Evolutionary conservation across 495 filamentous ascomycete genomes (phyloP).

Genomic region (Chaetomium fimeti): DNA sequence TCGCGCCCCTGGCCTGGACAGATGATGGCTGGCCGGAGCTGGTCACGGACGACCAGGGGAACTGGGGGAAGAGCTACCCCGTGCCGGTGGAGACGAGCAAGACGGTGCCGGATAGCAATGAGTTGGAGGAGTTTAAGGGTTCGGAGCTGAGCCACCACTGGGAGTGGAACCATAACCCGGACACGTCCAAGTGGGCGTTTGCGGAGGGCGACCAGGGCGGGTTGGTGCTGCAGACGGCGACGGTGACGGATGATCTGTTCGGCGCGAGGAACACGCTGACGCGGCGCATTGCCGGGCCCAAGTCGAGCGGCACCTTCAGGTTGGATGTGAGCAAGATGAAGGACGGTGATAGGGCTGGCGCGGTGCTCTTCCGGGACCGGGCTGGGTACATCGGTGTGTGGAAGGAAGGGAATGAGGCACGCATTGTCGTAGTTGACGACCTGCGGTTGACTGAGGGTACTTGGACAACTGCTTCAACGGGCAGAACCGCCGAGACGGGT

Average conservation of each 20-base stretch:
- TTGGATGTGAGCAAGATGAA: constrained; percentile 49
- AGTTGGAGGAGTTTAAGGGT: constrained; percentile 45
- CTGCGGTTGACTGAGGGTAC: constrained; percentile 31
- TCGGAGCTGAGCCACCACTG: constrained; percentile 43
- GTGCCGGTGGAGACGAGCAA: constrained; percentile 39
- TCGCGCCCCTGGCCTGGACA: constrained; percentile 54
- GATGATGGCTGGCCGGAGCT: constrained; percentile 51
- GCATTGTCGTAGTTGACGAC: constrained; percentile 33
- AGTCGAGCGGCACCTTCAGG: constrained; percentile 46
- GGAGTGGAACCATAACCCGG: constrained; percentile 66
- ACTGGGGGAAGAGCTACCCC: constrained; percentile 49
- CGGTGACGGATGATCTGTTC: constrained; percentile 54
- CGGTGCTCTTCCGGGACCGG: constrained; percentile 52
- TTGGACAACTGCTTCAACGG: constrained; percentile 46
- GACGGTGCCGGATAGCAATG: constrained; percentile 29
- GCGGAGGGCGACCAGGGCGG: constrained; percentile 21
- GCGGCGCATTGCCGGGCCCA: constrained; percentile 51
- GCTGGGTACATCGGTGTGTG: constrained; percentile 54
- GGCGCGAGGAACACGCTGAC: constrained; percentile 57
- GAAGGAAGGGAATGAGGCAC: constrained; percentile 24
- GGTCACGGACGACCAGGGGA: constrained; percentile 37
- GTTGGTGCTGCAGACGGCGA: constrained; percentile 50
- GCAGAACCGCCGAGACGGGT: constrained; percentile 38
- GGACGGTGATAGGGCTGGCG: constrained; percentile 53
- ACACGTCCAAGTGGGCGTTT: constrained; percentile 38